phyloP scores from a whole-genome alignment of 2,329 filamentous ascomycete genomes.

The Trichoderma polysporum region DNA sequence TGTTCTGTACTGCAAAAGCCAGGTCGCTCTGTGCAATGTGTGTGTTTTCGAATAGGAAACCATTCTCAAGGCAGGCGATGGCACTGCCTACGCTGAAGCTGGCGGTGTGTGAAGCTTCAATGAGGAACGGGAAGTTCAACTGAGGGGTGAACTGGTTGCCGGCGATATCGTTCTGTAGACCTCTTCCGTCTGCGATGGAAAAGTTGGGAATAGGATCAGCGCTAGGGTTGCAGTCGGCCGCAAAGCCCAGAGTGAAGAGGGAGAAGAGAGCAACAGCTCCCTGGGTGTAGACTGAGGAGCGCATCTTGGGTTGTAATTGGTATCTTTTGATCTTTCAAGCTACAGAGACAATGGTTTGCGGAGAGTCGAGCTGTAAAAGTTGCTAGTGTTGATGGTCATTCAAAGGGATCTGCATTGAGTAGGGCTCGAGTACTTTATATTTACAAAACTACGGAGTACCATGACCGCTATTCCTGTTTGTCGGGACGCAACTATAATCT shows the following conservation, averaged over 20 bases:
- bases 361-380: neutral
- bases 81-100: conserved; percentile 6
- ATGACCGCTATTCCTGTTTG: neutral
- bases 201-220: neutral
- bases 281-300: neutral
- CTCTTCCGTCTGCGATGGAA: neutral
- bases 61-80: conserved; percentile 2
- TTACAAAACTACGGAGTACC: neutral
- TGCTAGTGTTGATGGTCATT: neutral
- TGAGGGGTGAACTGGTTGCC: neutral
- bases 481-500: neutral
- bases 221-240: neutral
- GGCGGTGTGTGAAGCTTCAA: neutral
- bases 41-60: neutral
- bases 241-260: conserved; percentile 3
- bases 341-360: neutral
- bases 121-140: neutral
- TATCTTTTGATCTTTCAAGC: neutral
- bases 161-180: conserved; percentile 2
- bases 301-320: neutral
- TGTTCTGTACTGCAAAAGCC: neutral
- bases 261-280: neutral
- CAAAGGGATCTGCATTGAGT: neutral
- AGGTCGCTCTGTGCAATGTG: neutral
- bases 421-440: neutral